These are phyloP conservation scores for Amphibolis antarctica DNA, from an alignment of 106 monocot species.

Conservation along the genomic window DNA sequence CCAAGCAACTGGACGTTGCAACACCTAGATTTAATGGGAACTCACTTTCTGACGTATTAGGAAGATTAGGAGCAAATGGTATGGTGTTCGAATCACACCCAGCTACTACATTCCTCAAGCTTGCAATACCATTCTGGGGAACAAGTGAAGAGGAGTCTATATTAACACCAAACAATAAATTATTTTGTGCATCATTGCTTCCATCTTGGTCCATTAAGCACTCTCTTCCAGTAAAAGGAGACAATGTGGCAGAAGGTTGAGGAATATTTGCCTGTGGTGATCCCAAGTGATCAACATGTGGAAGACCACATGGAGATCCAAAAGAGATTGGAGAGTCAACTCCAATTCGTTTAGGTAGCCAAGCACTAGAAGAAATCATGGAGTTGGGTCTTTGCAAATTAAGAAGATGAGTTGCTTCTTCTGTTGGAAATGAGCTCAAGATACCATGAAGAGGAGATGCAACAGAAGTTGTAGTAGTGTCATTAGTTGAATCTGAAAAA, in stretches of 20 bases:
- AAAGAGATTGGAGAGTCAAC: constrained; percentile 37
- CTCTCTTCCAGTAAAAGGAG: constrained; percentile 49
- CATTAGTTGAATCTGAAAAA: constrained; percentile 35
- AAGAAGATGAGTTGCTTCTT: constrained; percentile 46
- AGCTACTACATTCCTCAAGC: constrained; percentile 30
- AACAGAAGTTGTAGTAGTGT: constrained; percentile 21
- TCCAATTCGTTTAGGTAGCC: constrained; percentile 54
- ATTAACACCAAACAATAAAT: constrained; percentile 61
- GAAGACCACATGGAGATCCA: constrained; percentile 23
- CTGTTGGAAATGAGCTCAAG: constrained; percentile 49
- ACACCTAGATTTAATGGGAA: constrained; percentile 42
- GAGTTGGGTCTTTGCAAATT: constrained; percentile 32
- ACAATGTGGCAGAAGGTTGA: constrained; percentile 24
- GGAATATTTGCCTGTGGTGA: constrained; percentile 23
- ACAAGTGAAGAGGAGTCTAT: constrained; percentile 41
- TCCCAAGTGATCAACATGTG: constrained; percentile 21
- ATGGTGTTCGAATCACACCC: constrained; percentile 32
- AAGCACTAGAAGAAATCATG: constrained; percentile 21
- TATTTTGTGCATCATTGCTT: constrained; percentile 38
- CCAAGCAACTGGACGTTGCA: constrained; percentile 31
- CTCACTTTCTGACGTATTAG: constrained; percentile 31
- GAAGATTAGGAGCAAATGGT: constrained; percentile 38
- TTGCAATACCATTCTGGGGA: constrained; percentile 36
- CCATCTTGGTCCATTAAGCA: constrained; percentile 43
- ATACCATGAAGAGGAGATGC: constrained; percentile 39